Base-by-base conservation (phyloP, 768 basidiomycete genomes). In the Omphalotus guepiniiformis region DNA sequence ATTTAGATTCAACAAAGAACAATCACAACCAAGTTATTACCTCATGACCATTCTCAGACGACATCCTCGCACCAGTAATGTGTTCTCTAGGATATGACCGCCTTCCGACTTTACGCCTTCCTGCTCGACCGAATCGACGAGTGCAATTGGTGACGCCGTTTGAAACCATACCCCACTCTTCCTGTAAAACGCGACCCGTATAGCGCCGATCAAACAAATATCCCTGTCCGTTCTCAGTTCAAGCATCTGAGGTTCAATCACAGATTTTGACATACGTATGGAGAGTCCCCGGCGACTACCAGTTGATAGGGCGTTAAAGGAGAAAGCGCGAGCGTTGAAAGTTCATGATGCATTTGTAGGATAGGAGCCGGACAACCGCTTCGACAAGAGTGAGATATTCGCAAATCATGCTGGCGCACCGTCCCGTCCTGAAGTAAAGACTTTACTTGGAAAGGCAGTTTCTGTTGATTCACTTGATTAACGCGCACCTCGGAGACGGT, bases 151-250 rank as follows among this genome's bases (percentile, higher is more conserved):
- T 87, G 39, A 83, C 58, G 37, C 76, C 76, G 19, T 70, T 69
- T 3, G 68, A 57, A 19, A 77, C 66, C 48, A 73, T 64, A 12
- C 89, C 89, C 88, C 88, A 90, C 56, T 88, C 82, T 39, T 76
- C 78, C 48, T 69, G 63, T 35, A 89, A 65, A 26, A 72, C 66
- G 9, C 82, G 77, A 6, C 82, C 80, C 13, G 77, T 65, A 55
- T 89, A 83, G 39, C 92, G 75, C 45, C 92, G 76, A 62, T 95
- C 92, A 58, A 88, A 93, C 2, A 95, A 74, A 61, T 82, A 88
- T 1, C 82, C 88, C 85, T 89, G 60, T 26, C 23, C 54, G 39
- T 27, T 42, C 18, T 34, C 6, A 1, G 6, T 13, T 21, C 16
- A 16, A 22, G 23, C 7, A 16, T 30, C 16, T 11, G 11, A 25